Conservation (phyloP, 2,329 filamentous ascomycete genomes). For the Orbilia ellipsospora region DNA sequence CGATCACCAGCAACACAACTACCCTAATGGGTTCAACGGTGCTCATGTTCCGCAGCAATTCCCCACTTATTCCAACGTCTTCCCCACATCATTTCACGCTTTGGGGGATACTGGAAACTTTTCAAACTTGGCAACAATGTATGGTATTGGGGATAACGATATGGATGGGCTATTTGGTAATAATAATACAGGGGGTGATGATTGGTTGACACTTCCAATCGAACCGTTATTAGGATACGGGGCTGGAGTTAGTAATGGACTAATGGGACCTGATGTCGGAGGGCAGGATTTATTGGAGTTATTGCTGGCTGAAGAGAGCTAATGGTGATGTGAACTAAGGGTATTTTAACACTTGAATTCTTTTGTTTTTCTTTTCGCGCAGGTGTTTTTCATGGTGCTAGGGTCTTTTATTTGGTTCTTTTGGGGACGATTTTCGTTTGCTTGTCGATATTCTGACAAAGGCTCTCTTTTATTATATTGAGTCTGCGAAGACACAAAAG, state of each 20-base stretch:
- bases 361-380: neutral
- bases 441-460: neutral
- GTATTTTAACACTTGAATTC: neutral
- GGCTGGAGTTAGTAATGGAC: slow-evolving; percentile 66
- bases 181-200: slow-evolving; percentile 60
- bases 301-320: slow-evolving; percentile 55
- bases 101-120: slow-evolving; percentile 46
- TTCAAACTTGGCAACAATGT: slow-evolving; percentile 51
- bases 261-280: slow-evolving; percentile 70
- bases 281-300: slow-evolving; percentile 74
- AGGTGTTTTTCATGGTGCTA: neutral
- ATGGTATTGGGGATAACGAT: slow-evolving; percentile 48
- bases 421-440: neutral
- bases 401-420: slow-evolving; percentile 5
- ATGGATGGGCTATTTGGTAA: slow-evolving; percentile 49
- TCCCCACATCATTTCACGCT: slow-evolving; percentile 49
- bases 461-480: neutral
- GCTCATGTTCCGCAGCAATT: slow-evolving; percentile 34
- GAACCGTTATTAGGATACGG: slow-evolving; percentile 66
- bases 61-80: slow-evolving; percentile 44
- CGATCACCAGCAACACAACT: slow-evolving; percentile 23
- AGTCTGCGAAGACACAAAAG: slow-evolving; percentile 21
- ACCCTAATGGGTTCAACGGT: slow-evolving; percentile 42
- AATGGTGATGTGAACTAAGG: slow-evolving; percentile 12
- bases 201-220: slow-evolving; percentile 68